Base-by-base conservation (phyloP, 345 rosid species). In the Rhodamnia argentea region DNA sequence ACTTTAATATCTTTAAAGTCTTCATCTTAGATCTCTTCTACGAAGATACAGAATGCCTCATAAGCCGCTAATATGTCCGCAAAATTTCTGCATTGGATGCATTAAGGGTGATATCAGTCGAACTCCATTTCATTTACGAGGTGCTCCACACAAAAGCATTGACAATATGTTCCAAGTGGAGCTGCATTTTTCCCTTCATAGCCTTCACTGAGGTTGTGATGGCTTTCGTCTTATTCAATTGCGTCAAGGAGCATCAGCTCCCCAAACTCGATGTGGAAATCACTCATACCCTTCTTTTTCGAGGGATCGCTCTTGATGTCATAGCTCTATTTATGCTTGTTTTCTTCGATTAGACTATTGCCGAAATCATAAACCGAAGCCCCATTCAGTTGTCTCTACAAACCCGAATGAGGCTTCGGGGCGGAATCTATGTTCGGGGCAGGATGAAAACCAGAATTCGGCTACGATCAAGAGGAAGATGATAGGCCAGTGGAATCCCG, bases 61-160 rank as follows among this genome's bases (percentile, higher is more conserved):
- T 0, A 0, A n/a, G 70, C 0, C 9, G 3, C 1, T 1, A 0
- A 5, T 59, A 59, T 59, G n/a, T n/a, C 4, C 1, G 0, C 37
- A 13, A n/a, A 27, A 1, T 60, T 27, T 27, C 40, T n/a, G 20
- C 40, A 0, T 0, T 6, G 0, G 40, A 60, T 27, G 74, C 55
- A 6, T 27, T 27, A 6, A 60, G 74, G 74, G 74, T 27, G 10
- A 27, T 60, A 60, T 27, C 20, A 27, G 20, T 14, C 5, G 74
- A 60, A 14, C 74, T 60, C 20, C 8, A 60, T n/a, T 27, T 60
- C 2, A 27, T 60, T 13, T 60, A 60, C 14, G 74, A 60, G 74
- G 37, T 27, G 10, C 40, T 60, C 2, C 20, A 7, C 74, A 14
- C 74, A 14, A 60, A 60, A 60, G 37, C 1, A 0, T 60, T 60